Evolutionary conservation across 805 yeast genomes (phyloP), one percentile per base, ranked within the genome.

Genomic region (Zygosaccharomyces rouxii): DNA sequence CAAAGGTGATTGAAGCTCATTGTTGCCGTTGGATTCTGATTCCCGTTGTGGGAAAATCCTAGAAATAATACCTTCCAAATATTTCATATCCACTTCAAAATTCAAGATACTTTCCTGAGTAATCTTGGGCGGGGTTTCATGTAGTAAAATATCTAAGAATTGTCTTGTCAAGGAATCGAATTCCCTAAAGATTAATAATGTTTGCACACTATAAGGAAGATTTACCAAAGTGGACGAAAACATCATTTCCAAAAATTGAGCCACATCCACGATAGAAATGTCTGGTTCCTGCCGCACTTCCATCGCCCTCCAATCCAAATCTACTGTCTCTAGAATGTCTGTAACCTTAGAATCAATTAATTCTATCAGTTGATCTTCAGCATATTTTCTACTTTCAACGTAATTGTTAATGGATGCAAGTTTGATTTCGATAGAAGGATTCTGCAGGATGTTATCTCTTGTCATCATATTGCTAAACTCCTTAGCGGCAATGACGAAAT

Each of bases 191-290:
- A 90, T 77, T n/a, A 95, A 79, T 51, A 89, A 70, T 3, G 92
- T 82, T 56, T 86, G 79, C 49, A 92, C 82, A 4, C 86, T 78
- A 39, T 76, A 76, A 0, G 98, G 97, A 41, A 94, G 72, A 50
- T 85, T 86, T 9, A 85, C 83, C 57, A 94, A 79, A 13, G 95
- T 89, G 1, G 95, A 83, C 45, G 84, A 80, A 62, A 92, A 89
- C 76, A 90, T 78, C 67, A 88, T 87, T 54, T 86, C 86, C 61
- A 92, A 74, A 66, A 84, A 94, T 49, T 84, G 79, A 14, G 95
- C 90, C 73, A 90, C 80, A 67, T 92, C 98, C 42, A 80, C 79
- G 48, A 92, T 79, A 44, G 84, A 83, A 56, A 75, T 76, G 55
- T 86, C 84, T 13, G 97, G 94, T 48, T 82, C 86, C 0, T 58